phyloP scores from a whole-genome alignment of 768 basidiomycete genomes.

The Pisolithus albus region DNA sequence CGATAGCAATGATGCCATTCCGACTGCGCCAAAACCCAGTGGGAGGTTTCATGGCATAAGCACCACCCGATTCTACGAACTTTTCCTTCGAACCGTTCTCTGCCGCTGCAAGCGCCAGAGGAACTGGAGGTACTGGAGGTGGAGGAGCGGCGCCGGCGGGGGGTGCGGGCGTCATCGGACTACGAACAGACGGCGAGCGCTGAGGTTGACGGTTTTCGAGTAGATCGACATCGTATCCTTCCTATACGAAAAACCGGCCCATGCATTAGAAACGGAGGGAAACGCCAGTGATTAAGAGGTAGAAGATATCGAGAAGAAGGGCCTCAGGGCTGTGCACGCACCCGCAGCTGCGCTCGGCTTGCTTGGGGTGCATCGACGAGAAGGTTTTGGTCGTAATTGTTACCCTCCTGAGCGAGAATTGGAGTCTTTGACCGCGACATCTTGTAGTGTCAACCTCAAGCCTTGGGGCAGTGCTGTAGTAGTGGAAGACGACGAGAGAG shows the following conservation, averaged over 20 bases:
- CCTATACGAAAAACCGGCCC: no score
- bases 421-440: constrained; percentile 19
- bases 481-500: background rate
- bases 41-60: constrained; percentile 1
- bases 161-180: constrained; percentile 11
- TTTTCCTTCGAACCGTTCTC: constrained; percentile 13
- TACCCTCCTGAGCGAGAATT: background rate
- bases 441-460: background rate
- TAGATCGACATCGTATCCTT: constrained; percentile 34
- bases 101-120: constrained; percentile 6
- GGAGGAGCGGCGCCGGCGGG: background rate
- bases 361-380: constrained; percentile 36
- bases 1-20: constrained; percentile 36
- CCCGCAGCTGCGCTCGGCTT: constrained; percentile 39
- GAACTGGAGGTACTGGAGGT: background rate
- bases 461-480: background rate
- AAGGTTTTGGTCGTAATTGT: constrained; percentile 32
- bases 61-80: background rate
- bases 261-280: background rate
- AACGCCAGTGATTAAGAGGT: background rate
- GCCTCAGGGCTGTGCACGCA: constrained; percentile 16
- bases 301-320: background rate
- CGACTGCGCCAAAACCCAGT: constrained; percentile 45
- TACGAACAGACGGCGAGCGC: constrained; percentile 17
- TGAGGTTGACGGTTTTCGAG: constrained; percentile 22